These are phyloP conservation scores for Pseudocercospora fuligena DNA, from an alignment of 2,329 filamentous ascomycete species.

Conservation along the genomic window DNA sequence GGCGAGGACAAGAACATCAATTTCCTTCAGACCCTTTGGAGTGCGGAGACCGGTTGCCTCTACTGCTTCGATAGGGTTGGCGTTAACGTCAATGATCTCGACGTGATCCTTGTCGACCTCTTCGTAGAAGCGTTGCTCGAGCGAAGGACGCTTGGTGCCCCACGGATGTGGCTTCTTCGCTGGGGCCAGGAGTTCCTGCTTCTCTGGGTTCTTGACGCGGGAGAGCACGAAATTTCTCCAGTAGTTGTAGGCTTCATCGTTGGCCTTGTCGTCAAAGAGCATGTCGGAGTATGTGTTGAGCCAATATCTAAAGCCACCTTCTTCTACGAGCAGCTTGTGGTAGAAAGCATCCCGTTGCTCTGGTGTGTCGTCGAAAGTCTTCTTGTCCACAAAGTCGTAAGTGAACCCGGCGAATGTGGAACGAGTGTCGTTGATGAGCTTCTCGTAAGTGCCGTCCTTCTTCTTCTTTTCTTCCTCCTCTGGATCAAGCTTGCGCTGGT, in stretches of 20 bases:
- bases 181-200: conserved; percentile 59
- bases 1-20: conserved; percentile 50
- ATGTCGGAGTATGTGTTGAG: conserved; percentile 47
- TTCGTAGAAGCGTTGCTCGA: conserved; percentile 53
- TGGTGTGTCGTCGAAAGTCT: conserved; percentile 53
- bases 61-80: conserved; percentile 46
- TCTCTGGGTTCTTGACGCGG: conserved; percentile 56
- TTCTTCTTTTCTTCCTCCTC: conserved; percentile 57
- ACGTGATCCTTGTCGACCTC: conserved; percentile 48
- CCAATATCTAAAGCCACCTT: conserved; percentile 51
- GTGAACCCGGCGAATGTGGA: conserved; percentile 60
- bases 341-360: conserved; percentile 55
- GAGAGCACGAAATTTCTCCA: conserved; percentile 47
- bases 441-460: conserved; percentile 45
- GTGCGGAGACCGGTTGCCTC: conserved; percentile 48
- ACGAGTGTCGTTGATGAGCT: conserved; percentile 33
- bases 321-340: conserved; percentile 32
- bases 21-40: conserved; percentile 47
- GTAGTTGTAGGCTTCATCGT: conserved; percentile 46
- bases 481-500: conserved; percentile 49
- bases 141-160: conserved; percentile 49
- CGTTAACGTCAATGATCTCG: conserved; percentile 48
- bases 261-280: conserved; percentile 43
- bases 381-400: conserved; percentile 58
- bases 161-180: conserved; percentile 59